Conservation (phyloP, 352 stramenopile species). For the Pythium monospermum region DNA sequence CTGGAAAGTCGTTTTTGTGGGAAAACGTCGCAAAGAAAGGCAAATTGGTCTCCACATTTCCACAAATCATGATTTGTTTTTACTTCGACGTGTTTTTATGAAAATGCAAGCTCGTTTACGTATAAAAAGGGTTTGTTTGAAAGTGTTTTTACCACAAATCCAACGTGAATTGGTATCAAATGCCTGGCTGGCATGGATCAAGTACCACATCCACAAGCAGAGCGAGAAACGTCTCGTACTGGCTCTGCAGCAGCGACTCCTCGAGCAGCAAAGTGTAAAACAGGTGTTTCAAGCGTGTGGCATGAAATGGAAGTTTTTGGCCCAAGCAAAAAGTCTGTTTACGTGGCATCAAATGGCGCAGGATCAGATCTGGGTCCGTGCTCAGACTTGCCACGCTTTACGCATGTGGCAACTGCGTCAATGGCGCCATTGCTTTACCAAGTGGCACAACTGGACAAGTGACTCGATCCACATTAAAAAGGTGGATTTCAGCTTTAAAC, state of each 20-base stretch:
- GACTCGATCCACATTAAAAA: background rate
- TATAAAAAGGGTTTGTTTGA: conserved; percentile 5
- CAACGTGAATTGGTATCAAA: conserved; percentile 1
- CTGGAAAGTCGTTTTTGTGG: too few species aligned
- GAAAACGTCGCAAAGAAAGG: background rate
- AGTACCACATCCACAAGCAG: conserved; percentile 3
- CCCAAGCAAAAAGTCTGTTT: background rate
- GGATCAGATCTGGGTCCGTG: conserved; percentile 8
- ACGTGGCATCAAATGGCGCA: background rate
- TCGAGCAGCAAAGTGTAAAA: background rate
- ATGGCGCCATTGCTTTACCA: background rate
- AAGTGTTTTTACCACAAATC: conserved; percentile 9
- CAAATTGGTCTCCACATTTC: background rate
- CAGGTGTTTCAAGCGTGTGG: too few species aligned
- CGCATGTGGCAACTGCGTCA: conserved; percentile 4
- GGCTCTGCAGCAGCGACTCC: background rate
- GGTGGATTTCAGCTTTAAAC: background rate
- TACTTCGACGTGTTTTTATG: background rate
- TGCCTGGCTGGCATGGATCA: background rate
- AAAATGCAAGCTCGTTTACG: conserved; percentile 10
- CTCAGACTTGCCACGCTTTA: conserved; percentile 2
- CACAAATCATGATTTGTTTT: background rate
- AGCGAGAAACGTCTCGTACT: background rate
- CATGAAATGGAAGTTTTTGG: too few species aligned
- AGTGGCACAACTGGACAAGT: conserved; percentile 4